Base-by-base conservation (phyloP, 106 monocot species). In the Dactylorhiza incarnata region DNA sequence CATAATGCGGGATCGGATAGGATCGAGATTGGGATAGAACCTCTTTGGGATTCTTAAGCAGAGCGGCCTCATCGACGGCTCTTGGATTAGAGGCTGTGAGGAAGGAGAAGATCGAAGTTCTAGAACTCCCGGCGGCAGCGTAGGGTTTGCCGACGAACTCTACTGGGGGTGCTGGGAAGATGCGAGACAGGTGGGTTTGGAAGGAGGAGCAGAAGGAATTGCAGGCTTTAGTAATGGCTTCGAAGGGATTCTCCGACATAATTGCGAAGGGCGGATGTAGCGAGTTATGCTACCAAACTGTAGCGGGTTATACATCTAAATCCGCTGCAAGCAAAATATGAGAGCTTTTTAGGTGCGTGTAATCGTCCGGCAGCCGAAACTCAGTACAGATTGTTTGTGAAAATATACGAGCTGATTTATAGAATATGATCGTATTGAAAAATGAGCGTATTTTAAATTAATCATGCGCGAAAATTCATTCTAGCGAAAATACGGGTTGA, bases 241-340 rank as follows among this genome's bases (percentile, higher is more conserved):
- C 68, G 29, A 88, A 78, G 54, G 83, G 88, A 73, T 83, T 88
- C 49, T 73, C 80, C 59, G 85, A 45, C 83, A 81, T 83, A 8
- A 2, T 48, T 4, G 16, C 48, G 49, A 9, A 45, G 16, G 15
- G 69, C 5, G 15, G 17, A 45, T 4, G 44, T 7, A 1, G 26
- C 59, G 29, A 29, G 29, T 29, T 29, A 29, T 29, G 29, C 29
- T 1, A 29, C 29, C 29, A 29, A 29, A 29, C 29, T 1, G 29
- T 29, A 29, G 29, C 29, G 37, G 37, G 37, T 37, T 37, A 37
- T 37, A 37, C 37, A 37, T 37, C 37, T 37, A 37, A 37, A 37
- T 3, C 37, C 1, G 37, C 37, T n/a, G n/a, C n/a, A n/a, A n/a
- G n/a, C n/a, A n/a, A n/a, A n/a, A n/a, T n/a, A n/a, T n/a, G n/a